Percentiles rank a stretch among this genome's conserved stretches.
Conservation (phyloP, 768 basidiomycete species). For the Hericium alpestre region DNA sequence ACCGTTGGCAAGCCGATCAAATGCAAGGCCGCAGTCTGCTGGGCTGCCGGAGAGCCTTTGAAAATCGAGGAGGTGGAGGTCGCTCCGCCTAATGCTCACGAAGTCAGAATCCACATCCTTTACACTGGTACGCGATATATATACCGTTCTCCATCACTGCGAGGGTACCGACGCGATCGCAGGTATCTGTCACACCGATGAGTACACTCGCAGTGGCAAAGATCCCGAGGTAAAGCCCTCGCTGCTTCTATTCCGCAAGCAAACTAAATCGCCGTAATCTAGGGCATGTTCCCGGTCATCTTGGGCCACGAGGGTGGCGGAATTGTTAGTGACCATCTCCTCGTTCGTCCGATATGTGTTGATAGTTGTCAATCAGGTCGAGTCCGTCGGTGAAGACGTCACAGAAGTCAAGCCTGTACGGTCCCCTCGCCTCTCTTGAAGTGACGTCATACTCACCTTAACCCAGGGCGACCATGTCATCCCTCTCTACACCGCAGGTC, state of each 20-base stretch:
- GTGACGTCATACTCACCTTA: background rate
- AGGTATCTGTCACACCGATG: constrained; percentile 97
- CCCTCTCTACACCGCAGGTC: constrained; percentile 91
- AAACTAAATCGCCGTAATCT: constrained; percentile 7
- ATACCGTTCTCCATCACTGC: background rate
- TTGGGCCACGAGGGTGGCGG: constrained; percentile 94
- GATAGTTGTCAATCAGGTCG: constrained; percentile 47
- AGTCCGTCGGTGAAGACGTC: constrained; percentile 96
- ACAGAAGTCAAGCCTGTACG: constrained; percentile 54
- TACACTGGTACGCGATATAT: constrained; percentile 58
- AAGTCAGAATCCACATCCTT: constrained; percentile 89
- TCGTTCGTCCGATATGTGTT: background rate
- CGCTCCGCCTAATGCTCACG: constrained; percentile 77
- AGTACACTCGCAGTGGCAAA: constrained; percentile 91
- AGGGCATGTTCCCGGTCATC: constrained; percentile 88
- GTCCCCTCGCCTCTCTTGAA: constrained; percentile 5
- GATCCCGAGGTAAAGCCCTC: constrained; percentile 69
- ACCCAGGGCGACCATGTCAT: constrained; percentile 87
- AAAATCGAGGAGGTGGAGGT: constrained; percentile 90
- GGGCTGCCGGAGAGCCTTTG: constrained; percentile 82
- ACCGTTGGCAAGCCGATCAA: constrained; percentile 71
- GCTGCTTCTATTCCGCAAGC: constrained; percentile 6
- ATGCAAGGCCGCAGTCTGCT: constrained; percentile 91
- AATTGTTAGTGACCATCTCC: constrained; percentile 43
- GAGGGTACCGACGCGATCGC: background rate